These are phyloP conservation scores for Trichosporon ovoides DNA, from an alignment of 1,284 basidiomycete species.

Conservation along the genomic window DNA sequence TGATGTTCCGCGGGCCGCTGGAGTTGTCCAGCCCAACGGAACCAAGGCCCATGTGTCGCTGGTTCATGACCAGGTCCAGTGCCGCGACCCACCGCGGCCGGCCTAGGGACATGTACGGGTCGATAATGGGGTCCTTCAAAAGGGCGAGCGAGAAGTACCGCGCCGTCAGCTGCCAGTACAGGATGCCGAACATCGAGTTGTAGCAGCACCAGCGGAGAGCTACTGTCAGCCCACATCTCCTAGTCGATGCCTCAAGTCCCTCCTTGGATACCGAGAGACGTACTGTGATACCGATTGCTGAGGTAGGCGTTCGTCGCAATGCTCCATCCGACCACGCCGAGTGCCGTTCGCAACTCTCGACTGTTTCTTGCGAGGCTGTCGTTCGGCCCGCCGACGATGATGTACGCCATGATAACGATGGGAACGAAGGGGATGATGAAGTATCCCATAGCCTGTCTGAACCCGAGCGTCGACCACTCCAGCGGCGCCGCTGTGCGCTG, in stretches of 20 bases:
- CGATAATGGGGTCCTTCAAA: background rate
- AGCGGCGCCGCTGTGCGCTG: background rate
- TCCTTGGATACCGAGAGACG: too few relatives aligned
- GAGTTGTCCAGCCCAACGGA: slow-evolving; percentile 20
- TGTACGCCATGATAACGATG: background rate
- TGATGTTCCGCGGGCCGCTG: slow-evolving; percentile 1
- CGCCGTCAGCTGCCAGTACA: slow-evolving; percentile 22
- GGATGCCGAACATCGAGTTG: slow-evolving; percentile 30
- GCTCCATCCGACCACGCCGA: background rate
- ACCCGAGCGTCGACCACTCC: background rate
- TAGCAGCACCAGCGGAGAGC: background rate
- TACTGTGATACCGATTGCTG: background rate
- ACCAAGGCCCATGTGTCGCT: slow-evolving; percentile 33
- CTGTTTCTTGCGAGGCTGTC: background rate
- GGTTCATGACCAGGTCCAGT: slow-evolving; percentile 32
- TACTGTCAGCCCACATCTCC: too few relatives aligned
- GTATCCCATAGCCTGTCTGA: background rate
- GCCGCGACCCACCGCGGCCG: slow-evolving; percentile 23
- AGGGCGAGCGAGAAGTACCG: slow-evolving; percentile 18
- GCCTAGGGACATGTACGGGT: slow-evolving; percentile 22
- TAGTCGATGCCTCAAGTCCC: too few relatives aligned
- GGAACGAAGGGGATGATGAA: background rate
- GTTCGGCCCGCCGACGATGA: background rate
- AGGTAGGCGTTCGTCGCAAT: background rate
- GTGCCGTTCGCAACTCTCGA: background rate